Evolutionary conservation across 441 rosid genomes (phyloP).

Genomic region (Aquilaria agallochum): DNA sequence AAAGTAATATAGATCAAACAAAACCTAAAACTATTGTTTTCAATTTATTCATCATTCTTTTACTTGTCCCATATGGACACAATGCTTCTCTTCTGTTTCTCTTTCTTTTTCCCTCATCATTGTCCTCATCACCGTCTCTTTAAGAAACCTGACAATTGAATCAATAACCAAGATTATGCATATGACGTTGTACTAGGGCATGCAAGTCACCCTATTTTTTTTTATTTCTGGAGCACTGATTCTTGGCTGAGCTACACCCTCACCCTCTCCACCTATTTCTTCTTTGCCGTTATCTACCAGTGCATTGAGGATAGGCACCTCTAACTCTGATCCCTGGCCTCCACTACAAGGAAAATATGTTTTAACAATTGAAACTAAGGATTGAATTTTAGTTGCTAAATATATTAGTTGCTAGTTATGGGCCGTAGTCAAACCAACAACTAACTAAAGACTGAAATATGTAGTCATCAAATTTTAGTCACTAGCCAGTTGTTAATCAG

Average conservation of each 20-base stretch:
- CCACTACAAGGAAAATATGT: neutral
- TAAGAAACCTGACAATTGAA: neutral
- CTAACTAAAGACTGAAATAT: too few species aligned
- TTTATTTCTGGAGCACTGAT: conserved; percentile 54
- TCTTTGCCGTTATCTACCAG: conserved; percentile 52
- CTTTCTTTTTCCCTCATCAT: neutral
- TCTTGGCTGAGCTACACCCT: conserved; percentile 52
- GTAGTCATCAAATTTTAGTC: too few species aligned
- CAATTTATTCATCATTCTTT: neutral
- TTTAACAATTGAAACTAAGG: too few species aligned
- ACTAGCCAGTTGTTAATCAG: too few species aligned
- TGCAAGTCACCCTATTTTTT: conserved; percentile 45
- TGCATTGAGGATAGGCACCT: conserved; percentile 59
- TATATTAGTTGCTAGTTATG: too few species aligned
- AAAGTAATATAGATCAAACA: too few species aligned
- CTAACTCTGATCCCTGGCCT: conserved; percentile 35
- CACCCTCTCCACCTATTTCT: conserved; percentile 52
- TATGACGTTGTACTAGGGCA: conserved; percentile 66
- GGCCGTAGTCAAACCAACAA: too few species aligned
- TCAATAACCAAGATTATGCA: conserved; percentile 49
- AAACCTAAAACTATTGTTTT: too few species aligned
- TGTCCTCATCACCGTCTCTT: conserved; percentile 4
- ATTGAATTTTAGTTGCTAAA: too few species aligned
- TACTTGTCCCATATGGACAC: conserved; percentile 2
- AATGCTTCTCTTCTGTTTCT: conserved; percentile 7